phyloP scores from a whole-genome alignment of 2,329 filamentous ascomycete genomes.

The Talaromyces sp. region DNA sequence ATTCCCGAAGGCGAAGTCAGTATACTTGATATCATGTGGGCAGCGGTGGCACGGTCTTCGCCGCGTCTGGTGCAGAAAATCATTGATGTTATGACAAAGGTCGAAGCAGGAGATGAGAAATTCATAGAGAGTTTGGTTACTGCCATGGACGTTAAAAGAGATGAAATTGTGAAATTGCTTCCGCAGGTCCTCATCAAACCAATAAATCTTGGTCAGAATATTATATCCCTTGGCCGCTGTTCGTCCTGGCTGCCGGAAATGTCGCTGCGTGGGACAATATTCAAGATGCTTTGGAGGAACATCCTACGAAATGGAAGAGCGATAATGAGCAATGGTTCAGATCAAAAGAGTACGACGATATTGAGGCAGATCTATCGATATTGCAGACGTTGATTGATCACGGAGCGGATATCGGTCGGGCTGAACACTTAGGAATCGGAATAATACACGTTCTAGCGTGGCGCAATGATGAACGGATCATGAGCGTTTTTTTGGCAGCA shows the following conservation, averaged over 20 bases:
- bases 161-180: not conserved
- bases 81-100: not conserved
- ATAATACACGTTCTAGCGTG: constrained; percentile 3
- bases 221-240: not conserved
- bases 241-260: not conserved
- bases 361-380: not conserved
- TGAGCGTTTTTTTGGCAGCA: not conserved
- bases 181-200: not conserved
- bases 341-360: not conserved
- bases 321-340: not conserved
- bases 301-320: not conserved
- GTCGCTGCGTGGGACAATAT: not conserved
- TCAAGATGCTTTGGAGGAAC: not conserved
- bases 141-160: no score
- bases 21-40: no score
- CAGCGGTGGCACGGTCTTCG: not conserved
- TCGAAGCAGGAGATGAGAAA: not conserved
- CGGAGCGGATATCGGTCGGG: not conserved
- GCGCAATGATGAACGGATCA: not conserved
- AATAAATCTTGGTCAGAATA: not conserved
- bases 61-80: not conserved
- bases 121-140: no score
- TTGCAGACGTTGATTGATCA: not conserved
- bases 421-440: not conserved
- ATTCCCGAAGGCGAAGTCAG: no score